Evolutionary conservation across 2,329 filamentous ascomycete species (phyloP).

Genomic region (Pseudogymnoascus sp.): DNA sequence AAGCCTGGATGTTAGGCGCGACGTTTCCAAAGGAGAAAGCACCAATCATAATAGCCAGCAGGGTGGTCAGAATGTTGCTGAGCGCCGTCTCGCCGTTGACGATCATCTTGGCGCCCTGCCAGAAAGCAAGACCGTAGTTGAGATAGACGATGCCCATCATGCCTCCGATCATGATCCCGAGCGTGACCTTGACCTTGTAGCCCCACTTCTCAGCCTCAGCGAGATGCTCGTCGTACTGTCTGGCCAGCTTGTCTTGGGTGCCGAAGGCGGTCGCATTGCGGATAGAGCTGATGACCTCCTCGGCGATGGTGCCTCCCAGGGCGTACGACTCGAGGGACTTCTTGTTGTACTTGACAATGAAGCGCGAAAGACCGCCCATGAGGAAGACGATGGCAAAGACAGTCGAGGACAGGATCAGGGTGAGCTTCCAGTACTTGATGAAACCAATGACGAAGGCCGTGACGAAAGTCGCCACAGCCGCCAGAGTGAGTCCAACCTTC

Average conservation of each 20-base stretch:
- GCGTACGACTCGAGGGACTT: slow-evolving; percentile 71
- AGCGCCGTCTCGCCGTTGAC: slow-evolving; percentile 58
- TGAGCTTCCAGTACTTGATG: slow-evolving; percentile 85
- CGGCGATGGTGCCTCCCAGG: slow-evolving; percentile 76
- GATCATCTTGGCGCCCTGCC: slow-evolving; percentile 73
- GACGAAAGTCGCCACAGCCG: slow-evolving; percentile 72
- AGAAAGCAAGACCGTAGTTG: slow-evolving; percentile 83
- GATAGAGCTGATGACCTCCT: slow-evolving; percentile 90
- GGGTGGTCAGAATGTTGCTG: slow-evolving; percentile 69
- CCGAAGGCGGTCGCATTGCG: slow-evolving; percentile 89
- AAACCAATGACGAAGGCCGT: slow-evolving; percentile 88
- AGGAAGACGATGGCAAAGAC: slow-evolving; percentile 70
- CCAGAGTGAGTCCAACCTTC: slow-evolving; percentile 72
- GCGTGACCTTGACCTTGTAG: slow-evolving; percentile 61
- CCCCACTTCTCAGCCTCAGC: slow-evolving; percentile 66
- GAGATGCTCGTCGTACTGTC: slow-evolving; percentile 74
- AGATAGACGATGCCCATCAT: slow-evolving; percentile 81
- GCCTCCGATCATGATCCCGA: slow-evolving; percentile 71
- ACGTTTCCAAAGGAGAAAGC: slow-evolving; percentile 87
- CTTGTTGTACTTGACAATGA: slow-evolving; percentile 77
- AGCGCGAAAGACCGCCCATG: slow-evolving; percentile 65
- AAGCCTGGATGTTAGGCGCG: slow-evolving; percentile 77
- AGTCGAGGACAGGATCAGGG: slow-evolving; percentile 75
- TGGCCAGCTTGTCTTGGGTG: slow-evolving; percentile 84
- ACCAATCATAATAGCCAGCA: slow-evolving; percentile 87